Evolutionary conservation across 2,329 filamentous ascomycete species (phyloP).

Genomic region (Fusarium devonianum): DNA sequence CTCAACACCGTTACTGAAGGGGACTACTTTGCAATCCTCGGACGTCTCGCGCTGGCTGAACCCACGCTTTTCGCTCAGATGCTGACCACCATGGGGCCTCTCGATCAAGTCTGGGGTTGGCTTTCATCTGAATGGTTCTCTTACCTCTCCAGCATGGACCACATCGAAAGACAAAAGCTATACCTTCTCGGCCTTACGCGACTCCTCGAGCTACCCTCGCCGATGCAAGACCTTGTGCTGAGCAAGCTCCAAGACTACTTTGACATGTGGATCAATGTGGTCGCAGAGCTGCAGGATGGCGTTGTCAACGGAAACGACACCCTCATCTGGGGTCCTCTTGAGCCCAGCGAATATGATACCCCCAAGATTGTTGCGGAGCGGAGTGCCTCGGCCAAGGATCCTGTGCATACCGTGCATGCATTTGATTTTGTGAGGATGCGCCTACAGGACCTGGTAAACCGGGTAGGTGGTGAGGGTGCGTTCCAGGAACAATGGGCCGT

Average conservation of each 20-base stretch:
- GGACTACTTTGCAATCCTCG: constrained; percentile 85
- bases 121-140: constrained; percentile 71
- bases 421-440: constrained; percentile 70
- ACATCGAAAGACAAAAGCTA: constrained; percentile 72
- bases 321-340: constrained; percentile 55
- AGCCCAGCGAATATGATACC: constrained; percentile 62
- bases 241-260: constrained; percentile 75
- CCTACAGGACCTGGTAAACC: constrained; percentile 64
- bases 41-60: constrained; percentile 77
- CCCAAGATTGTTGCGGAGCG: constrained; percentile 62
- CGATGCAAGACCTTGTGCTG: constrained; percentile 65
- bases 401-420: constrained; percentile 71
- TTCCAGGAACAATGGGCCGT: constrained; percentile 74
- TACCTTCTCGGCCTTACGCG: constrained; percentile 76
- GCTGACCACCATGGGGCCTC: constrained; percentile 54
- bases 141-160: constrained; percentile 72
- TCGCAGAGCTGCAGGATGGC: constrained; percentile 71
- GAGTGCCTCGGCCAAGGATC: constrained; percentile 65
- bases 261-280: constrained; percentile 75
- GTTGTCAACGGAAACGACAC: constrained; percentile 59
- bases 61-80: constrained; percentile 71
- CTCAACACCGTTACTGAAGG: constrained; percentile 80
- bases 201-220: constrained; percentile 69
- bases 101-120: constrained; percentile 66
- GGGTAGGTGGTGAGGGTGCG: constrained; percentile 67